Percentiles rank a stretch among this genome's conserved stretches.
These are phyloP conservation scores for Earliella scabrosa DNA, from an alignment of 1,284 basidiomycete genomes.

Conservation along the genomic window DNA sequence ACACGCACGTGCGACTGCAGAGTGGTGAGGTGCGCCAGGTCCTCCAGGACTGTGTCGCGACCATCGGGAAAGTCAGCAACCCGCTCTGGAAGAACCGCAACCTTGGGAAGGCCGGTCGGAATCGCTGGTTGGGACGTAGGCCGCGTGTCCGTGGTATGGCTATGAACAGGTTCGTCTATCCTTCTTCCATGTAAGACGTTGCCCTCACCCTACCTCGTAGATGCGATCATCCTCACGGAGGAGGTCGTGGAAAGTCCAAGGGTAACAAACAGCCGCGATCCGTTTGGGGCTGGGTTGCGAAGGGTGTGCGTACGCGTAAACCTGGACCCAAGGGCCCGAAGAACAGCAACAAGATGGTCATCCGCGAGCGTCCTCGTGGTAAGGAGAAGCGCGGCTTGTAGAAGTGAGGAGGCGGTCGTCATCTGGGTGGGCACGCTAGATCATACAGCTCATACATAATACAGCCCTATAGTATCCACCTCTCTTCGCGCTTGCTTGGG, in stretches of 20 bases:
- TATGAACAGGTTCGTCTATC: conserved; percentile 86
- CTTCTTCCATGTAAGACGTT: background rate
- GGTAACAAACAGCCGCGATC: conserved; percentile 93
- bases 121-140: conserved; percentile 86
- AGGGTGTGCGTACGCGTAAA: conserved; percentile 92
- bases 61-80: conserved; percentile 93
- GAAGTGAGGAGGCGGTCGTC: conserved; percentile 6
- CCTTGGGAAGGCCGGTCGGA: conserved; percentile 92
- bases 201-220: conserved; percentile 41
- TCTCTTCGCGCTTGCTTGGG: conserved; percentile 1
- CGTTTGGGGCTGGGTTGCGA: conserved; percentile 90
- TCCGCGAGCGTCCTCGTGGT: conserved; percentile 87
- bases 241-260: conserved; percentile 98
- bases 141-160: conserved; percentile 96
- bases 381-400: conserved; percentile 61
- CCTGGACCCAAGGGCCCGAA: conserved; percentile 85
- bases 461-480: conserved; percentile 20
- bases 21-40: conserved; percentile 94
- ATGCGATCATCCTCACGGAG: conserved; percentile 95
- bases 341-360: conserved; percentile 94
- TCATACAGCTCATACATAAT: conserved; percentile 25
- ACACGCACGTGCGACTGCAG: conserved; percentile 86
- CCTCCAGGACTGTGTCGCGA: conserved; percentile 84
- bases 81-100: conserved; percentile 85
- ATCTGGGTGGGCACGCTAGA: conserved; percentile 7